These are phyloP conservation scores for Suillus subluteus DNA, from an alignment of 768 basidiomycete genomes.

Conservation along the genomic window DNA sequence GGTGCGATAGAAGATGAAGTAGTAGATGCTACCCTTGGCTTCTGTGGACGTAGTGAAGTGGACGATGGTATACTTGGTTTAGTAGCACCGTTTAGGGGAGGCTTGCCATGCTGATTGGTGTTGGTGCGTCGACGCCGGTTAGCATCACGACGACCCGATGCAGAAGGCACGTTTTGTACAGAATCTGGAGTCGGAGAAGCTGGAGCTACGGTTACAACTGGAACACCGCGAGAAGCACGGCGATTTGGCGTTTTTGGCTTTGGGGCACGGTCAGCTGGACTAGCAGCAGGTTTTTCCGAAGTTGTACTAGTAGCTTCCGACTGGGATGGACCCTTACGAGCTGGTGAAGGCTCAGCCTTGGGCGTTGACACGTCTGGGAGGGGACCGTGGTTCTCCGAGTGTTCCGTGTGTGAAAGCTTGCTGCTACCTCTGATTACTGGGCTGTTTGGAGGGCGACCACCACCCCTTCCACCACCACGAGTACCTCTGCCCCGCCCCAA, in stretches of 20 bases:
- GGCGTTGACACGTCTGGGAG: constrained; percentile 22
- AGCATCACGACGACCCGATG: constrained; percentile 44
- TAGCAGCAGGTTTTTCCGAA: constrained; percentile 27
- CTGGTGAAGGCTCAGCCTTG: constrained; percentile 16
- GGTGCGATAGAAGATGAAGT: constrained; percentile 31
- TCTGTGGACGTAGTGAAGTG: constrained; percentile 38
- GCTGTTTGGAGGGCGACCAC: constrained; percentile 32
- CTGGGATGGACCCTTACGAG: constrained; percentile 23
- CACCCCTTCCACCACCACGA: constrained; percentile 28
- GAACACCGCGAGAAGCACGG: constrained; percentile 25
- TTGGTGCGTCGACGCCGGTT: constrained; percentile 54
- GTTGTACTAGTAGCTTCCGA: constrained; percentile 24
- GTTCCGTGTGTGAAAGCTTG: constrained; percentile 24
- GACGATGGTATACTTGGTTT: constrained; percentile 26
- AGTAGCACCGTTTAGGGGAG: constrained; percentile 16
- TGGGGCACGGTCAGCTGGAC: constrained; percentile 23
- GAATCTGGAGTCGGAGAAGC: constrained; percentile 24
- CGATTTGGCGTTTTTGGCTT: constrained; percentile 28
- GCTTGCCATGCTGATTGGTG: constrained; percentile 43
- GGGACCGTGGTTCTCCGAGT: constrained; percentile 21
- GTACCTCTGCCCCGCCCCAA: constrained; percentile 41
- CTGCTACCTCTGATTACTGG: constrained; percentile 26
- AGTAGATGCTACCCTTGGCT: constrained; percentile 29
- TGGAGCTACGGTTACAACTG: constrained; percentile 25
- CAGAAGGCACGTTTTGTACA: constrained; percentile 29